These are phyloP conservation scores for Debaryomyces tyrocola DNA, from an alignment of 805 yeast species.

Conservation along the genomic window DNA sequence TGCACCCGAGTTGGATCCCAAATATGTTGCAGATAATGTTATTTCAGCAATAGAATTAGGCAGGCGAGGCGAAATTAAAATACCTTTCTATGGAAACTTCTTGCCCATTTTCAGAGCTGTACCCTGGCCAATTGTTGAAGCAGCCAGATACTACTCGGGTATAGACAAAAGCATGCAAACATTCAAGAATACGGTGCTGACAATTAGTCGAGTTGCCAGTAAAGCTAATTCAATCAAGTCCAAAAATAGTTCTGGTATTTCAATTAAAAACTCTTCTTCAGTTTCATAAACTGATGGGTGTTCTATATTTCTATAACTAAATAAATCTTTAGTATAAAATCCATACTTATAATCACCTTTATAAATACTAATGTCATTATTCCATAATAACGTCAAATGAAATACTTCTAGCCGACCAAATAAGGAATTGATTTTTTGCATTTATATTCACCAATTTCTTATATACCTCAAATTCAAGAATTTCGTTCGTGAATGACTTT, in stretches of 20 bases:
- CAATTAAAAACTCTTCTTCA: not conserved
- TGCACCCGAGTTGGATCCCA: slow-evolving; percentile 82
- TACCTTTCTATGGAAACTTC: slow-evolving; percentile 76
- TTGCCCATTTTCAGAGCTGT: slow-evolving; percentile 68
- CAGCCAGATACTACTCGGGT: slow-evolving; percentile 58
- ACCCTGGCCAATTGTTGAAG: slow-evolving; percentile 69
- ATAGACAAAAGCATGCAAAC: slow-evolving; percentile 56
- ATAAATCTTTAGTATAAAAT: no score
- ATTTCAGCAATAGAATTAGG: slow-evolving; percentile 59
- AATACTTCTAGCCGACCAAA: slow-evolving; percentile 8
- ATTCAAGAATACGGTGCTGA: slow-evolving; percentile 14
- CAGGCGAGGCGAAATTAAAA: slow-evolving; percentile 62
- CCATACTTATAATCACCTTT: no score
- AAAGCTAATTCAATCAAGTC: slow-evolving; percentile 10
- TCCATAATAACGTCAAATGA: not conserved
- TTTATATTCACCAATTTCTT: slow-evolving; percentile 5
- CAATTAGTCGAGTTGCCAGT: slow-evolving; percentile 11
- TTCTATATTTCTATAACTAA: no score
- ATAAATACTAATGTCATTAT: not conserved
- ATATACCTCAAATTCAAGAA: slow-evolving; percentile 6
- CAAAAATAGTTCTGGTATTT: no score
- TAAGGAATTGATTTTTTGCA: not conserved
- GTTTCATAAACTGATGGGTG: no score
- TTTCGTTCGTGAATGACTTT: not conserved
- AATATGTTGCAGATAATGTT: slow-evolving; percentile 59